These are phyloP conservation scores for Mucor piriformis DNA, from an alignment of 371 early-diverging fungal species.

Conservation along the genomic window DNA sequence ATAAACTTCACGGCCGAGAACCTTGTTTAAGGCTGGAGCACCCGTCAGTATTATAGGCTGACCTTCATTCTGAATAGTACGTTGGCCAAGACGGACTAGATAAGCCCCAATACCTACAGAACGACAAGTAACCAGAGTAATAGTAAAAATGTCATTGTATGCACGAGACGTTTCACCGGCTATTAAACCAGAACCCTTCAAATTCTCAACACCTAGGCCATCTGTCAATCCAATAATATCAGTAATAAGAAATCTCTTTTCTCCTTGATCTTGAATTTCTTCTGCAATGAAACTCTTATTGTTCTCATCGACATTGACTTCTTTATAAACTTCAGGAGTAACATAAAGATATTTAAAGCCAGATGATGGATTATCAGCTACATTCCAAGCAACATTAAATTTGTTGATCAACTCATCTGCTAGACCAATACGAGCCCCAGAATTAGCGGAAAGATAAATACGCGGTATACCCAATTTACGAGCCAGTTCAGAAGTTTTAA, in stretches of 20 bases:
- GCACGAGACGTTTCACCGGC: constrained; percentile 96
- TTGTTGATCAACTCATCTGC: constrained; percentile 88
- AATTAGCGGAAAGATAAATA: constrained; percentile 97
- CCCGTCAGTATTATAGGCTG: constrained; percentile 99
- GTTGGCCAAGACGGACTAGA: constrained; percentile 97
- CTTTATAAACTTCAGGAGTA: constrained; percentile 70
- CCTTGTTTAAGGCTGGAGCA: constrained; percentile 97
- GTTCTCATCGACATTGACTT: constrained; percentile 58
- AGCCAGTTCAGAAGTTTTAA: constrained; percentile 88
- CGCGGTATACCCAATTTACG: constrained; percentile 89
- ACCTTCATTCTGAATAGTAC: constrained; percentile 96
- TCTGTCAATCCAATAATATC: constrained; percentile 90
- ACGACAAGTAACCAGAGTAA: constrained; percentile 96
- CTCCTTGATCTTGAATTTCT: constrained; percentile 75
- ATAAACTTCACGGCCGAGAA: constrained; percentile 97
- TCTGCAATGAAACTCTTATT: constrained; percentile 70
- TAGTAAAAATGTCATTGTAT: constrained; percentile 96
- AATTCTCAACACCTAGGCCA: constrained; percentile 98
- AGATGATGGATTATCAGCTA: constrained; percentile 72
- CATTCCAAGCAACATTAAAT: constrained; percentile 90
- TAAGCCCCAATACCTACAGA: constrained; percentile 99
- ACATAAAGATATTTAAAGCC: constrained; percentile 95
- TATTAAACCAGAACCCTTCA: constrained; percentile 97
- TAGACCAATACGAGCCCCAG: constrained; percentile 99
- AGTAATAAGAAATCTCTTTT: constrained; percentile 82